Evolutionary conservation across 805 yeast genomes (phyloP).

Genomic region (Barnettozyma populi): DNA sequence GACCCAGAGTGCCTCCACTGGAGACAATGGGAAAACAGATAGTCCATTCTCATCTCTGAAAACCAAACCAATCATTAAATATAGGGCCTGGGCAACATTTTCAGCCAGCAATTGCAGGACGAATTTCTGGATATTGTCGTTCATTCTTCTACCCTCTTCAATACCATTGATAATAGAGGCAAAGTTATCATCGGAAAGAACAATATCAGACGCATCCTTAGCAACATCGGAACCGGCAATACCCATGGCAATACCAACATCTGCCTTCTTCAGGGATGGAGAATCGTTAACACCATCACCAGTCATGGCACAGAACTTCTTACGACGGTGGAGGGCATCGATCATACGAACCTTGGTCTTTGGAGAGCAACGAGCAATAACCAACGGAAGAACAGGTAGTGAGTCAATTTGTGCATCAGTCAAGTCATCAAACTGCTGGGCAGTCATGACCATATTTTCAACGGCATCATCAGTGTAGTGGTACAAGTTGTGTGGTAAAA

Average conservation of each 20-base stretch:
- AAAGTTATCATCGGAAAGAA: slow-evolving; percentile 70
- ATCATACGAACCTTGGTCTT: slow-evolving; percentile 78
- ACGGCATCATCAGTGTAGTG: slow-evolving; percentile 53
- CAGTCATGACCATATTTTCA: slow-evolving; percentile 69
- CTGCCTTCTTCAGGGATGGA: slow-evolving; percentile 69
- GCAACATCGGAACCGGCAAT: slow-evolving; percentile 78
- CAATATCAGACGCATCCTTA: slow-evolving; percentile 77
- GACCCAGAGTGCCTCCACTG: slow-evolving; percentile 77
- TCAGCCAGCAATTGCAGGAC: slow-evolving; percentile 68
- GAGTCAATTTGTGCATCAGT: slow-evolving; percentile 55
- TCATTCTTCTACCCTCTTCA: slow-evolving; percentile 78
- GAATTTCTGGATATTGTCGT: slow-evolving; percentile 72
- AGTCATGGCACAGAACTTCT: slow-evolving; percentile 70
- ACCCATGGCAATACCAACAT: slow-evolving; percentile 84
- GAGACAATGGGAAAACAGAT: slow-evolving; percentile 79
- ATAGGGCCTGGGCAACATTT: slow-evolving; percentile 66
- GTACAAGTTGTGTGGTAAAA: slow-evolving; percentile 55
- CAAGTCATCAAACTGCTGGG: slow-evolving; percentile 61
- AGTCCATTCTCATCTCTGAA: slow-evolving; percentile 55
- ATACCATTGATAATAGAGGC: slow-evolving; percentile 74
- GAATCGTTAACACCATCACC: slow-evolving; percentile 85
- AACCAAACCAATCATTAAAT: slow-evolving; percentile 65
- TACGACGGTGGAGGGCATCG: slow-evolving; percentile 63
- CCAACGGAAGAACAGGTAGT: slow-evolving; percentile 64
- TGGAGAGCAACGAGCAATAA: slow-evolving; percentile 80